Conservation (phyloP, 768 basidiomycete genomes). For the Hortiboletus campestris region DNA sequence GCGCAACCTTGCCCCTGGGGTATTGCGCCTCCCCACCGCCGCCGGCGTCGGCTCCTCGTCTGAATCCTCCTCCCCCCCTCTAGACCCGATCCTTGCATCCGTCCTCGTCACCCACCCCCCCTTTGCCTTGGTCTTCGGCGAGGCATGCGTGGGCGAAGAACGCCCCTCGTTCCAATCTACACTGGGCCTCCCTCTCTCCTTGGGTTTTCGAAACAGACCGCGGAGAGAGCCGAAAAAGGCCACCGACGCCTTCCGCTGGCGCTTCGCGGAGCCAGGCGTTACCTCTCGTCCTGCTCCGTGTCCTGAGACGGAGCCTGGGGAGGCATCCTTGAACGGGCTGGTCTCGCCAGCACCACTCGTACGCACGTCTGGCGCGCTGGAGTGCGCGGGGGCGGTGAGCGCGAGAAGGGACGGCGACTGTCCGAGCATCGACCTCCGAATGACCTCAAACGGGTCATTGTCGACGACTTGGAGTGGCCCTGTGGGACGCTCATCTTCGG, state of each 20-base stretch:
- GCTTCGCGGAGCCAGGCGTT: background rate
- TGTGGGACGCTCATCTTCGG: conserved; percentile 13
- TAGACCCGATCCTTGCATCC: conserved; percentile 17
- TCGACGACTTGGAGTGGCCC: conserved; percentile 25
- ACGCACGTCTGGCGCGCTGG: conserved; percentile 5
- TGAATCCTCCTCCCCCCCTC: conserved; percentile 3
- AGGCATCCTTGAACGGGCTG: background rate
- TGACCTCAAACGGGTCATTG: conserved; percentile 24
- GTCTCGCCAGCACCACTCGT: background rate
- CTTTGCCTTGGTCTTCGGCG: background rate
- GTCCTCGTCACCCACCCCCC: conserved; percentile 31
- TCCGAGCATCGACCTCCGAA: conserved; percentile 9
- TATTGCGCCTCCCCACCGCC: background rate
- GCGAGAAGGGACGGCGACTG: background rate
- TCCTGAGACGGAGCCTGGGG: no score
- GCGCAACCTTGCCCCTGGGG: conserved; percentile 9
- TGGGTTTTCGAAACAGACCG: conserved; percentile 27
- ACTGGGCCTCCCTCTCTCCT: conserved; percentile 1
- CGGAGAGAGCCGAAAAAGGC: conserved; percentile 27
- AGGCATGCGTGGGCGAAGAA: background rate
- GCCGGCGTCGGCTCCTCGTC: conserved; percentile 15
- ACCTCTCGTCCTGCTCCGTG: background rate
- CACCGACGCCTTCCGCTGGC: conserved; percentile 22
- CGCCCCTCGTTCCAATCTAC: conserved; percentile 12
- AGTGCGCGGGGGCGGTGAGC: background rate